Conservation (phyloP, 1,139 yeast species). For the Blastobotrys arbuscula region DNA sequence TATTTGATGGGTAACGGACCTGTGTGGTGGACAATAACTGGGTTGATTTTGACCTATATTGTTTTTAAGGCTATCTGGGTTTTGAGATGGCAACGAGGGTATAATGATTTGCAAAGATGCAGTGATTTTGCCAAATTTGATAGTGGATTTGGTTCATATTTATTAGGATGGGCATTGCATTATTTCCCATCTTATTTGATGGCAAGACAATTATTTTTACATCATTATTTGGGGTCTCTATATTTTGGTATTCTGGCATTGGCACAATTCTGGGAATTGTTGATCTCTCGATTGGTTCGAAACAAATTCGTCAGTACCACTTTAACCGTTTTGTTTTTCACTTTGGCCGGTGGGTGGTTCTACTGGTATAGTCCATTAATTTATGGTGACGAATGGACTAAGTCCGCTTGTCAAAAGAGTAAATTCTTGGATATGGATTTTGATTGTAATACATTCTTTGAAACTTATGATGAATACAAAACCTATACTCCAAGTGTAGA, state of each 20-base stretch:
- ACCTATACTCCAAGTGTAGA: slow-evolving; percentile 11
- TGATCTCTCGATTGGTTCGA: slow-evolving; percentile 42
- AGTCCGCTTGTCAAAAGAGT: slow-evolving; percentile 53
- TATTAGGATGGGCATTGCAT: slow-evolving; percentile 80
- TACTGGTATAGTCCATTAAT: slow-evolving; percentile 64
- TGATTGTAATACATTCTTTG: slow-evolving; percentile 60
- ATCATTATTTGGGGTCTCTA: slow-evolving; percentile 87
- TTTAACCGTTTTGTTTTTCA: slow-evolving; percentile 45
- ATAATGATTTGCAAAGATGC: slow-evolving; percentile 37
- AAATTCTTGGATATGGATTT: slow-evolving; percentile 71
- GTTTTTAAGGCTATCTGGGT: slow-evolving; percentile 51
- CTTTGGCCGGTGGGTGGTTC: slow-evolving; percentile 52
- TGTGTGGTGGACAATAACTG: slow-evolving; percentile 82
- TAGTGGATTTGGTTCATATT: slow-evolving; percentile 58
- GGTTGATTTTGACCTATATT: slow-evolving; percentile 49
- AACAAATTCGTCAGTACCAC: slow-evolving; percentile 40
- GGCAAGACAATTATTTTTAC: slow-evolving; percentile 91
- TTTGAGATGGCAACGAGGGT: slow-evolving; percentile 66
- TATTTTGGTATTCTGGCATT: slow-evolving; percentile 79
- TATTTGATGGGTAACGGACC: slow-evolving; percentile 88
- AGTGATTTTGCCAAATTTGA: slow-evolving; percentile 66
- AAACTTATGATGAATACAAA: slow-evolving; percentile 27
- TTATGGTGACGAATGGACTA: slow-evolving; percentile 82
- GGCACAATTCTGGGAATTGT: slow-evolving; percentile 73
- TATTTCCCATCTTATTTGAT: slow-evolving; percentile 83